These are phyloP conservation scores for Rhytidiadelphus loreus DNA, from an alignment of 225 moss, liverwort and hornwort genomes.

Conservation along the genomic window DNA sequence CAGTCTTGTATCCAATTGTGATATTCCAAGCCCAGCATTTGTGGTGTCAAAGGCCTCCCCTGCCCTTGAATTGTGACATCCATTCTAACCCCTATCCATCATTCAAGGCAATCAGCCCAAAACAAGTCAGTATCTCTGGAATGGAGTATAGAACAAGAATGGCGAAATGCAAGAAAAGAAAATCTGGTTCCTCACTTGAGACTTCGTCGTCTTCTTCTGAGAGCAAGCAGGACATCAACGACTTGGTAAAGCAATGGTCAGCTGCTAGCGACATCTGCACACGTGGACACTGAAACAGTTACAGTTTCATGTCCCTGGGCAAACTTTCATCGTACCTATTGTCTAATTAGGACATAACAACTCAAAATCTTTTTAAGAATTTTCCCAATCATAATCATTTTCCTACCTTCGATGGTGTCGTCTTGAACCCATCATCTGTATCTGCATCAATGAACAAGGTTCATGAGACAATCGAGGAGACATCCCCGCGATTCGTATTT, in stretches of 20 bases:
- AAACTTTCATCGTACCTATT: not conserved
- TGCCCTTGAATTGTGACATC: slow-evolving; percentile 29
- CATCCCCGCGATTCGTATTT: not conserved
- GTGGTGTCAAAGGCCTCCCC: slow-evolving; percentile 35
- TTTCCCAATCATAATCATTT: not conserved
- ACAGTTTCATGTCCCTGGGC: not conserved
- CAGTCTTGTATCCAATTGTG: slow-evolving; percentile 42
- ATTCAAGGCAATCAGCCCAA: not conserved
- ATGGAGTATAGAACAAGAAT: not conserved
- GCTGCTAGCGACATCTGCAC: slow-evolving; percentile 34
- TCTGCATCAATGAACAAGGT: slow-evolving; percentile 14
- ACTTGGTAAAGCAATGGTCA: slow-evolving; percentile 40
- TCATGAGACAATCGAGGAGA: not conserved
- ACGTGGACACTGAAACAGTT: not conserved
- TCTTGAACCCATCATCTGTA: slow-evolving; percentile 30
- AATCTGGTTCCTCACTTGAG: slow-evolving; percentile 1
- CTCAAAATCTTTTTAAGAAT: not conserved
- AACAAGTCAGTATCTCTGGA: not conserved
- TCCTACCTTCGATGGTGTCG: slow-evolving; percentile 35
- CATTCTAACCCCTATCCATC: slow-evolving; percentile 17
- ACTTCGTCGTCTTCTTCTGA: slow-evolving; percentile 18
- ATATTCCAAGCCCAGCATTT: slow-evolving; percentile 36
- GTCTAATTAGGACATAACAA: not conserved
- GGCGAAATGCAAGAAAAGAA: not conserved
- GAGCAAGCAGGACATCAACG: slow-evolving; percentile 32